These are phyloP conservation scores for Phytopythium sindhum DNA, from an alignment of 352 stramenopile genomes.

Conservation along the genomic window DNA sequence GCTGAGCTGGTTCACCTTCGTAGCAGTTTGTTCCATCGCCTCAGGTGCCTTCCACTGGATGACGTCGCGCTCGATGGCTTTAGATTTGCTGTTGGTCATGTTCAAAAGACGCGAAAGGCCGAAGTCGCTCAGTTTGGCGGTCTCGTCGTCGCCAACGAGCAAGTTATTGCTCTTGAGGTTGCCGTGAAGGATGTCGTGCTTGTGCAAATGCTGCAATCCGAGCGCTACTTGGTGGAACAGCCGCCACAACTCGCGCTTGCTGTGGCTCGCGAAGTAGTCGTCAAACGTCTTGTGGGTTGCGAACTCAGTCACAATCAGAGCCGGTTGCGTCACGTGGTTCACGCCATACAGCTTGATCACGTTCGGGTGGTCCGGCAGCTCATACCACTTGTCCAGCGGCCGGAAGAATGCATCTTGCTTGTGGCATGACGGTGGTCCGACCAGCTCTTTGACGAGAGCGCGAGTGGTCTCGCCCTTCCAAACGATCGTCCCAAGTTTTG, in stretches of 20 bases:
- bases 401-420: neutral
- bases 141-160: slow-evolving; percentile 16
- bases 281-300: slow-evolving; percentile 12
- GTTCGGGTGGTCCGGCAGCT: slow-evolving; percentile 20
- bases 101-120: neutral
- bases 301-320: slow-evolving; percentile 27
- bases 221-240: slow-evolving; percentile 22
- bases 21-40: neutral
- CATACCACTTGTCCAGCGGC: slow-evolving; percentile 18
- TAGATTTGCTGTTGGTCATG: neutral
- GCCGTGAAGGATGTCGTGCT: slow-evolving; percentile 47
- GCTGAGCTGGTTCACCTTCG: neutral
- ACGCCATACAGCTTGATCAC: slow-evolving; percentile 24
- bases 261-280: slow-evolving; percentile 7
- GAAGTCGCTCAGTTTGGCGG: slow-evolving; percentile 25
- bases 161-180: slow-evolving; percentile 68
- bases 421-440: neutral
- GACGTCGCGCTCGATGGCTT: neutral
- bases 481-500: neutral
- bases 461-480: neutral
- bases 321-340: slow-evolving; percentile 18
- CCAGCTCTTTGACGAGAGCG: neutral
- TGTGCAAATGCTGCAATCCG: slow-evolving; percentile 52
- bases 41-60: neutral
- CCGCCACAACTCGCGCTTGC: slow-evolving; percentile 5